Evolutionary conservation across 2,329 filamentous ascomycete genomes (phyloP).

Genomic region (Alternaria sp.): DNA sequence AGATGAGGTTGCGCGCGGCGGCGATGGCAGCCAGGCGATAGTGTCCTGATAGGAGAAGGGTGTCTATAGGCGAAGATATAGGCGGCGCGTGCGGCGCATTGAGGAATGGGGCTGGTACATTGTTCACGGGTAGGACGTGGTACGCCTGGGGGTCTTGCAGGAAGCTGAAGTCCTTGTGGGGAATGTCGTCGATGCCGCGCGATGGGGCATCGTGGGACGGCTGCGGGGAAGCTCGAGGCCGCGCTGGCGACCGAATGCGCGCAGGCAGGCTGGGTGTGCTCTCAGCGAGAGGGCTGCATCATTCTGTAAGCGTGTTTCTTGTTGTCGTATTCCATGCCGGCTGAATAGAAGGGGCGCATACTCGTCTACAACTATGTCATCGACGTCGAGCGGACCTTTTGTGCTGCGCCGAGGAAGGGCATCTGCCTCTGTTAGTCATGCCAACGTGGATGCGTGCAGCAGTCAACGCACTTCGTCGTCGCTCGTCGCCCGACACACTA

Average conservation of each 20-base stretch:
- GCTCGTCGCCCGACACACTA: conserved; percentile 42
- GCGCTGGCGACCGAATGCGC: conserved; percentile 35
- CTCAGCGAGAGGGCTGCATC: conserved; percentile 34
- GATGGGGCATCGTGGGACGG: conserved; percentile 31
- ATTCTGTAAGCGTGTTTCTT: conserved; percentile 20
- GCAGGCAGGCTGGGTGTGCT: conserved; percentile 22
- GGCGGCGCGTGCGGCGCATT: conserved; percentile 72
- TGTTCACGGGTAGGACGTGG: conserved; percentile 76
- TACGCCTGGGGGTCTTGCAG: conserved; percentile 50
- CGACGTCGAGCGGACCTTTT: conserved; percentile 73
- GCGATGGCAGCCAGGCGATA: conserved; percentile 81
- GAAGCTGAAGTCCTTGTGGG: conserved; percentile 74
- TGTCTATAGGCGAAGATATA: conserved; percentile 67
- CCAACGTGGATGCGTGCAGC: not conserved
- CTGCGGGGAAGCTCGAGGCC: conserved; percentile 28
- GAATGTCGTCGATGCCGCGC: conserved; percentile 42
- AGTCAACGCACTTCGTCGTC: conserved; percentile 35
- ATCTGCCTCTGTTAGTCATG: conserved; percentile 49
- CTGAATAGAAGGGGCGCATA: conserved; percentile 19
- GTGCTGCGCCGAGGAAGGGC: conserved; percentile 74
- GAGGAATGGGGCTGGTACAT: conserved; percentile 72
- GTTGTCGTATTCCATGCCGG: conserved; percentile 6
- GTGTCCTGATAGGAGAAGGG: conserved; percentile 75
- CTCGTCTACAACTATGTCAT: conserved; percentile 75
- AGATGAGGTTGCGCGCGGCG: conserved; percentile 69